Conservation (phyloP, 2,329 filamentous ascomycete species). For the Lachnellula subtilissima region DNA sequence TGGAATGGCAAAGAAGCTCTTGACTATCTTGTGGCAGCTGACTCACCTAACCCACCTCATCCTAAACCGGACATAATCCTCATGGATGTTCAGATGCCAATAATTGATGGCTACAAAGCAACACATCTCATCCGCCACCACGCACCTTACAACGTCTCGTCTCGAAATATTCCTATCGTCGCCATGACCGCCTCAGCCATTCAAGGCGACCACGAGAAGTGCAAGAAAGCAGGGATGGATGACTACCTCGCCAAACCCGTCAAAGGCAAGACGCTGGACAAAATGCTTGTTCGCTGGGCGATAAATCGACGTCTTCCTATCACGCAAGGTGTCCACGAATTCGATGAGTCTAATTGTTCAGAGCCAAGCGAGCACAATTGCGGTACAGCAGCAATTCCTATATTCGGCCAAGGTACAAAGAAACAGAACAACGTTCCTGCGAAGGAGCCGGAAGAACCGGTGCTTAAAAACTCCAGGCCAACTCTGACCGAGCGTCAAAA, state of each 20-base stretch:
- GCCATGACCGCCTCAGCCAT: constrained; percentile 81
- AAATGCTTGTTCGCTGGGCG: constrained; percentile 67
- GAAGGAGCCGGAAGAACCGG: background rate
- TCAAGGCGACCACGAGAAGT: constrained; percentile 71
- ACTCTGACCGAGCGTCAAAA: constrained; percentile 19
- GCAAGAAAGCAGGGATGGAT: constrained; percentile 69
- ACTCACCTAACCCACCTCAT: constrained; percentile 26
- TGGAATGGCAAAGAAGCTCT: constrained; percentile 78
- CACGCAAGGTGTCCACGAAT: constrained; percentile 5
- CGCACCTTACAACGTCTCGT: constrained; percentile 55
- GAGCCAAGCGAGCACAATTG: constrained; percentile 24
- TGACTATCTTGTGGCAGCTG: constrained; percentile 60
- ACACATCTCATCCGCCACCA: constrained; percentile 69
- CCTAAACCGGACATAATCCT: constrained; percentile 64
- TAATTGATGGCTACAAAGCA: constrained; percentile 73
- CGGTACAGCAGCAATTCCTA: constrained; percentile 14
- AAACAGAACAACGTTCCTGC: no score
- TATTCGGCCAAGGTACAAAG: constrained; percentile 15
- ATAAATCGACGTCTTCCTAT: constrained; percentile 37
- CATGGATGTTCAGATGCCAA: constrained; percentile 74
- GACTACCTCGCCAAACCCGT: constrained; percentile 72
- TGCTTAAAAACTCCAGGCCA: constrained; percentile 3
- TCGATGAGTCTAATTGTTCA: constrained; percentile 22
- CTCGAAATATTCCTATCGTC: constrained; percentile 64
- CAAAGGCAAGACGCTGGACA: constrained; percentile 61